A percentile compares a stretch with the other conserved stretches of the same genome.
phyloP scores from a whole-genome alignment of 208 protist genomes.

The Trypanosoma brucei region DNA sequence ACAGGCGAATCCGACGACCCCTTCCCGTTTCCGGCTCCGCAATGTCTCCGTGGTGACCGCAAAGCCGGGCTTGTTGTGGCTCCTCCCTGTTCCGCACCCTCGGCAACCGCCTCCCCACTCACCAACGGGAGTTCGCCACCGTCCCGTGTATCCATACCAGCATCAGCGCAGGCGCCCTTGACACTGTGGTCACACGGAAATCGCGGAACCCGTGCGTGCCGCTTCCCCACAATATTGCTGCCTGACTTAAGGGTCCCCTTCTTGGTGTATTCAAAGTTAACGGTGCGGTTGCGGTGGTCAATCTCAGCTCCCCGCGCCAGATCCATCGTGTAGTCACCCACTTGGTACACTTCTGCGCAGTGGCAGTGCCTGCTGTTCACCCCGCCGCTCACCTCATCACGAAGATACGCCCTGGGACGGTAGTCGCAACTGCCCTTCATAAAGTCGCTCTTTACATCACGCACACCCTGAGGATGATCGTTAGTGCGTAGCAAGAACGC shows the following conservation, averaged over 20 bases:
- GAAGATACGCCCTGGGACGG: conserved; percentile 68
- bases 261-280: conserved; percentile 45
- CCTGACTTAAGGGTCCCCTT: conserved; percentile 55
- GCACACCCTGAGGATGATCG: conserved; percentile 55
- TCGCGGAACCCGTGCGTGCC: conserved; percentile 49
- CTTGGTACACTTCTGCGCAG: conserved; percentile 82
- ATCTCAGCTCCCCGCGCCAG: conserved; percentile 41
- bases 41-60: too few species aligned
- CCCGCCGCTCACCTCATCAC: conserved; percentile 23
- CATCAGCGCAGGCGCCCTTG: too few species aligned
- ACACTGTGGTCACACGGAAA: conserved; percentile 40
- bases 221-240: conserved; percentile 62
- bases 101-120: background rate
- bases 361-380: conserved; percentile 75
- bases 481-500: conserved; percentile 55
- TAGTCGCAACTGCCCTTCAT: conserved; percentile 70
- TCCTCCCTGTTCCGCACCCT: too few species aligned
- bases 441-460: conserved; percentile 71
- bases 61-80: too few species aligned
- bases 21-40: too few species aligned
- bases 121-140: background rate
- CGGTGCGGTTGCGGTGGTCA: conserved; percentile 66
- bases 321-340: conserved; percentile 86
- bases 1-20: too few species aligned
- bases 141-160: background rate